Base-by-base conservation (phyloP, 176 grass and related monocot genomes). In the Musa beccarii region DNA sequence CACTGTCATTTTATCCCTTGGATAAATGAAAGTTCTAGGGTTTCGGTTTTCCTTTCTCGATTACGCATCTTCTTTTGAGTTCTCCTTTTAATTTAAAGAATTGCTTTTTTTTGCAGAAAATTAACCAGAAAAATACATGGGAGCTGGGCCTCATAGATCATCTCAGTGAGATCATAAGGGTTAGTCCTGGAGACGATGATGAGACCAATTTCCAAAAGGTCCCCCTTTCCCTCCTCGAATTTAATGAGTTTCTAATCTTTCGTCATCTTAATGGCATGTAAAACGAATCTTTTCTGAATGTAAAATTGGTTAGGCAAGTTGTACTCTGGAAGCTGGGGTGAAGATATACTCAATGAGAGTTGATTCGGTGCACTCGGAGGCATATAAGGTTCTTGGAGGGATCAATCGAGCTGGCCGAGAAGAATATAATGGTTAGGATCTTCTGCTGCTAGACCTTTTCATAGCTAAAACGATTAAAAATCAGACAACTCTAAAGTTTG, bases 171-270 rank as follows among this genome's bases (percentile, higher is more conserved):
- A 88, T 98, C 20, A 87, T 98, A 59, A 73, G 83, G 68, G 95
- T 49, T 10, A 87, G 85, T 28, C 76, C 77, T 26, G 95, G 85
- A 20, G 88, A 98, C 7, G 95, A 98, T 68, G 87, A 90, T 71
- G 95, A 98, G 73, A 94, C 88, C 73, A 98, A 98, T 75, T 98
- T 98, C 78, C 95, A 98, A 81, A 98, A 98, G 91, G 95, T 98
- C 54, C 8, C n/a, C 70, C 49, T 63, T 75, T 76, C 12, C 23
- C 22, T 25, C 12, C 63, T 28, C 23, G 1, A 66, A 66, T 66
- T 66, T 66, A 25, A 57, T 34, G 22, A n/a, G 22, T 50, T 52
- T 75, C 51, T 70, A 43, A 43, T 69, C 17, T 73, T 75, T 43
- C 12, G 34, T 63, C n/a, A 82, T 53, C 9, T 73, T 63, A 51